Percentiles rank a stretch among this genome's conserved stretches.
Evolutionary conservation across 805 yeast genomes (phyloP).

Genomic region (Candida mattraensis): DNA sequence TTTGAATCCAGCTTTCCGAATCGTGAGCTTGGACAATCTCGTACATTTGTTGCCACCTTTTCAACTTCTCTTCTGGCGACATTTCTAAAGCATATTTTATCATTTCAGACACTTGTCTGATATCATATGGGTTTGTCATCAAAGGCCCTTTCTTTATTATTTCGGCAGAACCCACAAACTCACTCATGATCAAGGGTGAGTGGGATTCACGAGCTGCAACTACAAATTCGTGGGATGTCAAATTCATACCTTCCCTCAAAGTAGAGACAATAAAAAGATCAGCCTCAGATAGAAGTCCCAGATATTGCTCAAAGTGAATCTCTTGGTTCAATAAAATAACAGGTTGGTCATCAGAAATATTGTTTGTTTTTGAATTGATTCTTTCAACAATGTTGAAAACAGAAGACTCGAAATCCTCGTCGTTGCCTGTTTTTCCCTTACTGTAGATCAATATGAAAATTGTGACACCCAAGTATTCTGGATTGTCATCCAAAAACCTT

Average conservation of each 20-base stretch:
- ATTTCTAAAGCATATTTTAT: slow-evolving; percentile 67
- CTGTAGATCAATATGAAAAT: slow-evolving; percentile 83
- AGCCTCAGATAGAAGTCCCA: slow-evolving; percentile 84
- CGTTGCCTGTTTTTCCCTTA: slow-evolving; percentile 48
- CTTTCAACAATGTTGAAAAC: slow-evolving; percentile 77
- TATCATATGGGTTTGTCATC: slow-evolving; percentile 90
- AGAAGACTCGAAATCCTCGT: slow-evolving; percentile 68
- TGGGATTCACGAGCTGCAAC: slow-evolving; percentile 68
- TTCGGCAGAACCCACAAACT: slow-evolving; percentile 92
- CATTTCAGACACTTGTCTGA: slow-evolving; percentile 59
- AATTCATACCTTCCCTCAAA: slow-evolving; percentile 94
- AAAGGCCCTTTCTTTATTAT: slow-evolving; percentile 70
- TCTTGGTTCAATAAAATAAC: slow-evolving; percentile 88
- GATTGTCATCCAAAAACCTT: slow-evolving; percentile 66
- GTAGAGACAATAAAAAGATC: slow-evolving; percentile 86
- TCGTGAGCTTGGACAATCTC: slow-evolving; percentile 64
- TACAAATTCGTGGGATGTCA: slow-evolving; percentile 93
- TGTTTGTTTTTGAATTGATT: slow-evolving; percentile 74
- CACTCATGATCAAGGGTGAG: slow-evolving; percentile 84
- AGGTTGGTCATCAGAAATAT: slow-evolving; percentile 75
- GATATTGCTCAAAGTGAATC: slow-evolving; percentile 82
- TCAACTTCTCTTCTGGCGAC: slow-evolving; percentile 53
- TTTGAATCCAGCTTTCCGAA: slow-evolving; percentile 70
- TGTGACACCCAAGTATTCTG: slow-evolving; percentile 64
- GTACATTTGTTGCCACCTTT: slow-evolving; percentile 62